These are phyloP conservation scores for Naganishia vaughanmartiniae DNA, from an alignment of 768 basidiomycete species.

Conservation along the genomic window DNA sequence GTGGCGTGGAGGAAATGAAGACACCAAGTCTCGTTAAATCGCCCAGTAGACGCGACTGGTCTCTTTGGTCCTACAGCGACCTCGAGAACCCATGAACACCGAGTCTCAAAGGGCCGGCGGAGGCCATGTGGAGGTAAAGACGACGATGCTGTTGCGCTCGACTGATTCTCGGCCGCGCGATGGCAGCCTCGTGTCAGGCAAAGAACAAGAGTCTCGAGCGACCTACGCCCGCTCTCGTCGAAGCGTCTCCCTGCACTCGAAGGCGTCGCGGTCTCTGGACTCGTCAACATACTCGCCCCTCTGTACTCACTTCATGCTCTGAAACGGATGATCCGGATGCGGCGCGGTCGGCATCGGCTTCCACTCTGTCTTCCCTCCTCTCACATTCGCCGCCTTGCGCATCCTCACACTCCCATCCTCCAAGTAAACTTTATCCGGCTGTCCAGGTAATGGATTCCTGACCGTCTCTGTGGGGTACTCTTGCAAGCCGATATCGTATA, in stretches of 20 bases:
- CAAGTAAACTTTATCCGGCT: constrained; percentile 31
- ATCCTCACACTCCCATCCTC: constrained; percentile 37
- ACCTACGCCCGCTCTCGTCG: background rate
- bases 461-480: constrained; percentile 30
- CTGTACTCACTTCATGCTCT: constrained; percentile 39
- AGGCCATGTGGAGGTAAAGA: no score
- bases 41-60: no score
- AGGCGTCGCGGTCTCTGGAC: no score
- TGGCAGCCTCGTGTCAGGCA: no score
- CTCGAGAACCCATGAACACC: background rate
- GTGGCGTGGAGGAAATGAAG: no score
- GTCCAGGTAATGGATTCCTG: constrained; percentile 25
- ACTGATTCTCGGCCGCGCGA: no score
- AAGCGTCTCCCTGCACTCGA: no score
- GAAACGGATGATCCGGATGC: constrained; percentile 44
- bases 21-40: no score
- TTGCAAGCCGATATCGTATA: constrained; percentile 36
- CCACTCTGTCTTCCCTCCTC: constrained; percentile 40
- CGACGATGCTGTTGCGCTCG: no score
- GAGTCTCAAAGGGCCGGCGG: no score
- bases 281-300: no score
- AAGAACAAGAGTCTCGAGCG: no score
- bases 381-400: constrained; percentile 40
- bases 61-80: constrained; percentile 7
- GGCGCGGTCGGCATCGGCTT: constrained; percentile 37